Conservation (phyloP, 1,284 basidiomycete species). For the Apiotrichum domesticum region DNA sequence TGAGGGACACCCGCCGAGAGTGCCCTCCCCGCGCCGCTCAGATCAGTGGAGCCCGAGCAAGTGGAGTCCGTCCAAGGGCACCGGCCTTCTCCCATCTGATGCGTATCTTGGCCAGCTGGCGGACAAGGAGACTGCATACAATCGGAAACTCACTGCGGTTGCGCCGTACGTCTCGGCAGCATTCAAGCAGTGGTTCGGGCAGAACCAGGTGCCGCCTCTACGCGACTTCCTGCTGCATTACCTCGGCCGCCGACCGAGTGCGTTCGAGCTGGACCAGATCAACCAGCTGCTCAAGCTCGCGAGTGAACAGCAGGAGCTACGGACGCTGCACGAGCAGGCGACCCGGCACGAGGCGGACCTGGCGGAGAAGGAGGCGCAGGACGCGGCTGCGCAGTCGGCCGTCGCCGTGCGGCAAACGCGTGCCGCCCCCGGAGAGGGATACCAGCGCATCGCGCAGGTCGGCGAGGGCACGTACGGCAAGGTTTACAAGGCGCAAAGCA, state of each 20-base stretch:
- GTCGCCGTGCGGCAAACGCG: background rate
- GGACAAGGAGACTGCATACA: slow-evolving; percentile 22
- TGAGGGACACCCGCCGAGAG: no score
- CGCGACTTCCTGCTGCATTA: slow-evolving; percentile 34
- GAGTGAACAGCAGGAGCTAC: slow-evolving; percentile 23
- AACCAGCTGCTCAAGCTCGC: slow-evolving; percentile 24
- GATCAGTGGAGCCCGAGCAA: background rate
- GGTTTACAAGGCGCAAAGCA: slow-evolving; percentile 94
- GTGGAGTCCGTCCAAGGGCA: slow-evolving; percentile 8
- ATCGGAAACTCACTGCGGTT: slow-evolving; percentile 19
- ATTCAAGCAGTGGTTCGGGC: slow-evolving; percentile 32
- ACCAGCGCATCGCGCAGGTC: slow-evolving; percentile 85
- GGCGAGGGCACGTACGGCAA: slow-evolving; percentile 99
- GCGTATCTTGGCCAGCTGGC: slow-evolving; percentile 20
- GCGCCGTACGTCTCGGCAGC: slow-evolving; percentile 38
- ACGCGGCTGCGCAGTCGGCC: no score
- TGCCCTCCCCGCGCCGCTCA: slow-evolving; percentile 2
- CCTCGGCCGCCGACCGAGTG: slow-evolving; percentile 29
- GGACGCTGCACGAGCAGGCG: slow-evolving; percentile 14
- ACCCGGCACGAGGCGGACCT: background rate
- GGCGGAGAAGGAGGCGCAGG: background rate
- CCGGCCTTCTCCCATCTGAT: background rate
- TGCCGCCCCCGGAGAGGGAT: slow-evolving; percentile 51
- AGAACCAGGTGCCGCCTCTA: slow-evolving; percentile 23
- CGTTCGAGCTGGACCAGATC: slow-evolving; percentile 30